phyloP scores from a whole-genome alignment of 2,329 filamentous ascomycete genomes.

The Botrytis hyacinthi region DNA sequence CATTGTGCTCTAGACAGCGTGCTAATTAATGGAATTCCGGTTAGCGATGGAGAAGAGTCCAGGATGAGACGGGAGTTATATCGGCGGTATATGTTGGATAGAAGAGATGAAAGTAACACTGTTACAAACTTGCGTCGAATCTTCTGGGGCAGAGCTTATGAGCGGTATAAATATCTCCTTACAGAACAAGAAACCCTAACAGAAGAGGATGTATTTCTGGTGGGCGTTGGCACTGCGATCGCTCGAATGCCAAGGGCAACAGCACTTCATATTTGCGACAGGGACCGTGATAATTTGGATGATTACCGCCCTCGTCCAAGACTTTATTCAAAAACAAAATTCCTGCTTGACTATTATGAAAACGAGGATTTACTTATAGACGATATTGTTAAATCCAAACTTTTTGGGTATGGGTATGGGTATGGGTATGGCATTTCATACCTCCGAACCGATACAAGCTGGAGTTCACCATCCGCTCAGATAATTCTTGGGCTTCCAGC shows the following conservation, averaged over 20 bases:
- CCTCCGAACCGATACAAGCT: neutral
- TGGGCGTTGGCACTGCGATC: neutral
- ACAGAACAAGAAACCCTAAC: neutral
- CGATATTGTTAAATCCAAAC: neutral
- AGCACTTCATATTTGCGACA: neutral
- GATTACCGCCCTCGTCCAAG: neutral
- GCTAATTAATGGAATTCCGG: neutral
- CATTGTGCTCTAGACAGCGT: neutral
- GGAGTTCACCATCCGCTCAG: neutral
- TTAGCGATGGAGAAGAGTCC: neutral
- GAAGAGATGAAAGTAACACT: neutral
- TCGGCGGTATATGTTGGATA: neutral
- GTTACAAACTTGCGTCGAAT: neutral
- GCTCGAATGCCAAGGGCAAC: neutral
- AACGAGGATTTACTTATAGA: neutral
- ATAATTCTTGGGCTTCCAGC: neutral
- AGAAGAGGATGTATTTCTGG: neutral
- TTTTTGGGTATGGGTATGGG: neutral
- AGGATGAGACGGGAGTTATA: neutral
- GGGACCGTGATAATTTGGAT: fast-evolving
- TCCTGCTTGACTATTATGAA: neutral
- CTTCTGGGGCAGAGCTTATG: neutral
- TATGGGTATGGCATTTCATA: neutral
- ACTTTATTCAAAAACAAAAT: neutral
- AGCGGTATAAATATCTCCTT: neutral